A percentile compares a stretch with the other conserved stretches of the same genome.
Evolutionary conservation across 352 stramenopile species (phyloP).

Genomic region (Thalassiosira livingstoniorum): DNA sequence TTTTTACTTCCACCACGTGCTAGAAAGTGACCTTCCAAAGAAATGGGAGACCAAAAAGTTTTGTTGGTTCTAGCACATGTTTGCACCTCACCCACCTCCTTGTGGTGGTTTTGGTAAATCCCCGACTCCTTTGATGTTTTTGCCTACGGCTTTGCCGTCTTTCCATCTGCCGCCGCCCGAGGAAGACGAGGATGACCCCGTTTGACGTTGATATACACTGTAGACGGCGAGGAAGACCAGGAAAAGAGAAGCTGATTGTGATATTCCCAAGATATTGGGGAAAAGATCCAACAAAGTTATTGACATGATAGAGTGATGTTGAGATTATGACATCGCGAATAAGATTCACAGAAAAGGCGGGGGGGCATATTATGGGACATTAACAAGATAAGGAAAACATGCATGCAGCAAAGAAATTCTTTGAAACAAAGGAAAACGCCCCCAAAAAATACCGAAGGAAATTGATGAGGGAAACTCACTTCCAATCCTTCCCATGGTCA

Average conservation of each 20-base stretch:
- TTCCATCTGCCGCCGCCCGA: conserved; percentile 36
- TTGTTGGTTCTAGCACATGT: conserved; percentile 64
- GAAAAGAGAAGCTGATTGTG: conserved; percentile 35
- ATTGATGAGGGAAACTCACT: too few relatives aligned
- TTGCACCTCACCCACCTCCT: conserved; percentile 60
- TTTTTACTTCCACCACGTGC: too few relatives aligned
- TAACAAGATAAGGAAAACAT: too few relatives aligned
- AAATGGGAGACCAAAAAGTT: conserved; percentile 32
- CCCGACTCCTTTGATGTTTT: conserved; percentile 59
- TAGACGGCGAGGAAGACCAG: conserved; percentile 49
- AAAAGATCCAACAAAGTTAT: too few relatives aligned
- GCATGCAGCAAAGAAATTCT: too few relatives aligned
- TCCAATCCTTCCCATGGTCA: conserved; percentile 52
- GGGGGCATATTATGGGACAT: too few relatives aligned
- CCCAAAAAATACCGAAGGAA: too few relatives aligned
- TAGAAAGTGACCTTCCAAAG: too few relatives aligned
- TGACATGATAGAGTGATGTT: too few relatives aligned
- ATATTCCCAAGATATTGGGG: neutral
- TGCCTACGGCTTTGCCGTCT: conserved; percentile 53
- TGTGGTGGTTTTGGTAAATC: conserved; percentile 57
- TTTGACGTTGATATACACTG: conserved; percentile 50
- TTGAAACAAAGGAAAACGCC: too few relatives aligned
- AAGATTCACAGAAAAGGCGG: too few relatives aligned
- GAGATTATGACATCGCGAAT: too few relatives aligned
- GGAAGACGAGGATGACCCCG: conserved; percentile 7